These are phyloP conservation scores for Diaporthe ilicicola DNA, from an alignment of 2,329 filamentous ascomycete species.

Conservation along the genomic window DNA sequence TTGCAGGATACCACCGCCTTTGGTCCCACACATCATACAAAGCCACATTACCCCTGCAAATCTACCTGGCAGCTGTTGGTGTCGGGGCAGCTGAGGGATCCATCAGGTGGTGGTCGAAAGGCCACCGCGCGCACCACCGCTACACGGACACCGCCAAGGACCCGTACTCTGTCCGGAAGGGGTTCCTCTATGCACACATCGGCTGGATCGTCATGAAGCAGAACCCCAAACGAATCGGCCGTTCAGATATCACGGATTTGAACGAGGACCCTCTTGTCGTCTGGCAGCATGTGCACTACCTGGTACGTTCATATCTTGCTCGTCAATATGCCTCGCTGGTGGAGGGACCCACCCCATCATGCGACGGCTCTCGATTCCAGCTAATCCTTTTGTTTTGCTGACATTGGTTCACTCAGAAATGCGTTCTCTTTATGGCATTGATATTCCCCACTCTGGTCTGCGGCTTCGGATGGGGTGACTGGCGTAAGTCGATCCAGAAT, in stretches of 20 bases:
- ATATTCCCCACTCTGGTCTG: conserved; percentile 78
- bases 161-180: conserved; percentile 90
- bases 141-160: conserved; percentile 95
- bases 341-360: too few relatives aligned
- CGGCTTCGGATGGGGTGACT: conserved; percentile 83
- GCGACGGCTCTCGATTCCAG: neutral
- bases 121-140: conserved; percentile 85
- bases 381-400: neutral
- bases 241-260: conserved; percentile 86
- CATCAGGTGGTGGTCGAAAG: conserved; percentile 88
- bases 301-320: conserved; percentile 47
- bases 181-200: conserved; percentile 82
- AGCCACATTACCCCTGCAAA: conserved; percentile 76
- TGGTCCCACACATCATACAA: conserved; percentile 90
- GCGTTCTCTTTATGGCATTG: conserved; percentile 79
- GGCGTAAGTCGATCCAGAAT: conserved; percentile 47
- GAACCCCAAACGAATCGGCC: conserved; percentile 87
- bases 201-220: conserved; percentile 96
- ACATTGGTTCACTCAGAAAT: conserved; percentile 55
- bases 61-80: conserved; percentile 83
- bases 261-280: conserved; percentile 87
- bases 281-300: conserved; percentile 88
- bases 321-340: too few relatives aligned
- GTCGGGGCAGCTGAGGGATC: conserved; percentile 87
- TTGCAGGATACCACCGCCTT: conserved; percentile 73